Evolutionary conservation across 805 yeast genomes (phyloP), one percentile per base, ranked within the genome.

Genomic region (Yamadazyma nakazawae): DNA sequence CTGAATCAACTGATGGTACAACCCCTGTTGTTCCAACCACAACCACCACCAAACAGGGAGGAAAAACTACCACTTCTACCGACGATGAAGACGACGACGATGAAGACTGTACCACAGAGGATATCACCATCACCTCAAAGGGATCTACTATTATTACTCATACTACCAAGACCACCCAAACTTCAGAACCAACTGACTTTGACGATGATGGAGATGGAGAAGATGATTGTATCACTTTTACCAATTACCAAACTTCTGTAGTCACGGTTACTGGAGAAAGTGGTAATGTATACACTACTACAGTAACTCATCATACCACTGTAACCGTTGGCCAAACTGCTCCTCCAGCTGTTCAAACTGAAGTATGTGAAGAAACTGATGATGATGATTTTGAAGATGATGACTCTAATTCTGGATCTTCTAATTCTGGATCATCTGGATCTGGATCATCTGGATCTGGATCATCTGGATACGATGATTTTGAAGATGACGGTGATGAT

Each of bases 321-420:
- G 46, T 37, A 10, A 45, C 47, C 7, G 40, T 42, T 18, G 37
- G 39, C 2, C 45, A 37, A 3, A 40, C 50, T 18, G 37, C 34
- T 16, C 42, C 49, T 31, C 37, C 24, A 26, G 43, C 38, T 47
- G 53, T 42, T 31, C 36, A 37, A 34, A 39, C 48, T 45, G 28
- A 51, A 13, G 39, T 30, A 11, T 31, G 16, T 16, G 55, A 54
- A 12, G 58, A 53, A 18, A 54, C 49, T 19, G 55, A 55, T 16
- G 53, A 50, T 32, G 56, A 42, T 32, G 54, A 50, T 21, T 52
- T 53, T 42, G 50, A 49, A 17, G 54, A 54, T 21, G 49, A 45
- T 11, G 52, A 32, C 14, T 34, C 47, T 24, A 45, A 44, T 11
- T 40, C 56, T 24, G 54, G 51, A 18, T 49, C 54, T 19, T 47